Evolutionary conservation across 495 filamentous ascomycete genomes (phyloP).

Genomic region (Paragyromitra xinjiangensis): DNA sequence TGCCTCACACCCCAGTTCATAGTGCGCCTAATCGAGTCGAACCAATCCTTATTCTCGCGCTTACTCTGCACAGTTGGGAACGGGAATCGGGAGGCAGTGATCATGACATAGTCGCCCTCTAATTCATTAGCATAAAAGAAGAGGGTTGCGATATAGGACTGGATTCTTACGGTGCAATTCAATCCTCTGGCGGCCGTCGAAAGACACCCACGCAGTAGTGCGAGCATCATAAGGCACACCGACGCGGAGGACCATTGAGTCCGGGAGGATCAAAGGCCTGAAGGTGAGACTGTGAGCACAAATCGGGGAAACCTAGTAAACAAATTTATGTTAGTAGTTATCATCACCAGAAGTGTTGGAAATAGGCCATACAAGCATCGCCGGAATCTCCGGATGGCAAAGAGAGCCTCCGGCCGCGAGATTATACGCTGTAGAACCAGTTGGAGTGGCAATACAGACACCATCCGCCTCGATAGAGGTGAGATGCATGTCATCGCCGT

Average conservation of each 20-base stretch:
- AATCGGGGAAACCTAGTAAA: slow-evolving; percentile 77
- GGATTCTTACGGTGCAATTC: slow-evolving; percentile 70
- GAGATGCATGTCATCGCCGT: slow-evolving; percentile 89
- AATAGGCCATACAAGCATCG: slow-evolving; percentile 71
- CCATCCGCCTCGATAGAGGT: slow-evolving; percentile 96
- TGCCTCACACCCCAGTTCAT: slow-evolving; percentile 87
- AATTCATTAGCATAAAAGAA: neutral
- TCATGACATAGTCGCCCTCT: slow-evolving; percentile 91
- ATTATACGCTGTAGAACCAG: slow-evolving; percentile 92
- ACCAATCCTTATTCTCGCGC: slow-evolving; percentile 78
- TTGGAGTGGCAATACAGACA: slow-evolving; percentile 95
- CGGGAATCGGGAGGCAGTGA: slow-evolving; percentile 92
- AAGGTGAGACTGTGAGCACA: slow-evolving; percentile 97
- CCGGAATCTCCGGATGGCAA: slow-evolving; percentile 95
- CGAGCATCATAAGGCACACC: slow-evolving; percentile 83
- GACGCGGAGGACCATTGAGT: slow-evolving; percentile 87
- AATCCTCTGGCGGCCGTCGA: slow-evolving; percentile 93
- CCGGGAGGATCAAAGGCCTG: slow-evolving; percentile 97
- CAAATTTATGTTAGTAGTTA: neutral
- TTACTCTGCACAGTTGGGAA: slow-evolving; percentile 90
- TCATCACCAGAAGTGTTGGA: neutral
- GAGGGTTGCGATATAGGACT: neutral
- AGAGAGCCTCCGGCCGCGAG: slow-evolving; percentile 94
- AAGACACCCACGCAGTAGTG: slow-evolving; percentile 91
- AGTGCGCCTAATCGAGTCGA: slow-evolving; percentile 88